Conservation (phyloP, 768 basidiomycete genomes). For the Mycena olivaceomarginata region DNA sequence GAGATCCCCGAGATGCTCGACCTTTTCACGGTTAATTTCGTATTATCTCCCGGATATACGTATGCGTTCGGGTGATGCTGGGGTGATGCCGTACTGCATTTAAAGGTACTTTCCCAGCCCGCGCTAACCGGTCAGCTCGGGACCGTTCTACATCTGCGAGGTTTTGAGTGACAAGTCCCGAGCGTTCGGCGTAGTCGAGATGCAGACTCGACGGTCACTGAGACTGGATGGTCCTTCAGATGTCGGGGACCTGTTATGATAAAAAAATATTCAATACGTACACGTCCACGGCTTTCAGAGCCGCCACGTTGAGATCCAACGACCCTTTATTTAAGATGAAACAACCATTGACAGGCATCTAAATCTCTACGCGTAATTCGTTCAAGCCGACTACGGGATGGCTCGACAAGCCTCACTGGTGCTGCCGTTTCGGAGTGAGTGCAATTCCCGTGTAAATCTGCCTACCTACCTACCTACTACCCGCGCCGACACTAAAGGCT, state of each 20-base stretch:
- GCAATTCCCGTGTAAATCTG: too few relatives aligned
- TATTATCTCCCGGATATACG: too few relatives aligned
- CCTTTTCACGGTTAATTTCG: too few relatives aligned
- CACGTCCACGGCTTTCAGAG: not conserved
- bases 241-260: not conserved
- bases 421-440: not conserved
- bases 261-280: not conserved
- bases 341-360: not conserved
- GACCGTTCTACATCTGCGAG: not conserved
- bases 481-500: not conserved
- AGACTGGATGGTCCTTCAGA: not conserved
- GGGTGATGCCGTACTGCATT: too few relatives aligned
- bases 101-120: too few relatives aligned
- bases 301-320: not conserved
- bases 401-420: not conserved
- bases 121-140: too few relatives aligned
- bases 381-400: not conserved
- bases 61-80: too few relatives aligned
- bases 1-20: too few relatives aligned
- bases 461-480: too few relatives aligned
- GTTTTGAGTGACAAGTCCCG: not conserved
- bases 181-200: conserved; percentile 4
- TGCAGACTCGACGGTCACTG: conserved; percentile 1
- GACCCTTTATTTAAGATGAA: not conserved
- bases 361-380: not conserved